Evolutionary conservation across 2,329 filamentous ascomycete species (phyloP).

Genomic region (Elsinoe batatas): DNA sequence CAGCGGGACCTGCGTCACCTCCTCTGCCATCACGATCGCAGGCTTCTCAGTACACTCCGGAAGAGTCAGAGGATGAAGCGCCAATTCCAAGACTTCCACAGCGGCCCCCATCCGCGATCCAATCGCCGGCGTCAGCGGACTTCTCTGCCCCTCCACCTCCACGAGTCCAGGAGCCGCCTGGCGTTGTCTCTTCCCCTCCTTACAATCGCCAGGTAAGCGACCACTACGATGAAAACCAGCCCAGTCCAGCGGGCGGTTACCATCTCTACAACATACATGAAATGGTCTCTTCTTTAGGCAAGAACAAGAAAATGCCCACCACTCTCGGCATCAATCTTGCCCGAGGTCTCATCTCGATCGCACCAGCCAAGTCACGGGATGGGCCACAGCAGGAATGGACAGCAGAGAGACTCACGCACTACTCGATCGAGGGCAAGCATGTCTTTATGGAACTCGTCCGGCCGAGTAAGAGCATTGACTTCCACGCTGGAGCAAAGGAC

Average conservation of each 20-base stretch:
- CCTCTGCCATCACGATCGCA: slow-evolving; percentile 46
- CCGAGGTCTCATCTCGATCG: slow-evolving; percentile 81
- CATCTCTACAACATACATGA: slow-evolving; percentile 96
- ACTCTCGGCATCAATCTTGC: slow-evolving; percentile 86
- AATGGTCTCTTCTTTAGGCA: slow-evolving; percentile 94
- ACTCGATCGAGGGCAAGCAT: slow-evolving; percentile 95
- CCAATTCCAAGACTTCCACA: slow-evolving; percentile 52
- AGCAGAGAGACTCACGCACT: slow-evolving; percentile 90
- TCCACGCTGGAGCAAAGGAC: slow-evolving; percentile 94
- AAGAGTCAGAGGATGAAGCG: slow-evolving; percentile 57
- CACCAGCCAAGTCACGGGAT: slow-evolving; percentile 73
- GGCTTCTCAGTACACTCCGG: slow-evolving; percentile 45
- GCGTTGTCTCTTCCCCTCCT: slow-evolving; percentile 46
- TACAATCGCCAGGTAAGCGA: slow-evolving; percentile 39
- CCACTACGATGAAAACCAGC: slow-evolving; percentile 36
- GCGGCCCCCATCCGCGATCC: slow-evolving; percentile 48
- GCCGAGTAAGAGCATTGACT: slow-evolving; percentile 90
- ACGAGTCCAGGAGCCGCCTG: slow-evolving; percentile 30
- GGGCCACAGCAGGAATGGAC: slow-evolving; percentile 86
- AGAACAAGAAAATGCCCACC: slow-evolving; percentile 97
- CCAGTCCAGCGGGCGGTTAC: slow-evolving; percentile 63
- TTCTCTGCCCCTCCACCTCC: slow-evolving; percentile 23
- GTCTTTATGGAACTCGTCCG: slow-evolving; percentile 88
- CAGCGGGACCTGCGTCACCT: slow-evolving; percentile 35
- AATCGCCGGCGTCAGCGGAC: slow-evolving; percentile 38